Percentiles rank a stretch among this genome's conserved stretches.
These are phyloP conservation scores for Chaetomium olivaceum DNA, from an alignment of 2,329 filamentous ascomycete genomes.

Conservation along the genomic window DNA sequence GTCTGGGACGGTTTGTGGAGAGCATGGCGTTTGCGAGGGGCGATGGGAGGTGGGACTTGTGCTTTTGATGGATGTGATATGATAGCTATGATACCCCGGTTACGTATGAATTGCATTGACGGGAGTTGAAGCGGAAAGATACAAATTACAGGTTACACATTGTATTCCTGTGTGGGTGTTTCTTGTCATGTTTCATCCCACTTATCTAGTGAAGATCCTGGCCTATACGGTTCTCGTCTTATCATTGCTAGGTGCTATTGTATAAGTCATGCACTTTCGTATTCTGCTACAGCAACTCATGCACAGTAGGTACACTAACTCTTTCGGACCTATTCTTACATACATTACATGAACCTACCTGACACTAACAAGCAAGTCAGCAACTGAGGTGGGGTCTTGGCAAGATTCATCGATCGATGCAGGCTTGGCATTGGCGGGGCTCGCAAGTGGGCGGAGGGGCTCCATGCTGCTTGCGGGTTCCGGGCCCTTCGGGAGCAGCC, in stretches of 20 bases:
- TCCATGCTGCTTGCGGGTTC: neutral
- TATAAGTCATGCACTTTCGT: too few relatives aligned
- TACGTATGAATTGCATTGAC: neutral
- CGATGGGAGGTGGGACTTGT: slow-evolving; percentile 73
- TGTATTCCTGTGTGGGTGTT: too few relatives aligned
- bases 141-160: neutral
- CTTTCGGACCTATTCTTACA: too few relatives aligned
- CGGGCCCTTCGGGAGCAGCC: slow-evolving; percentile 13
- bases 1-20: slow-evolving; percentile 67
- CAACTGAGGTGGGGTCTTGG: neutral
- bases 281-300: too few relatives aligned
- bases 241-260: too few relatives aligned
- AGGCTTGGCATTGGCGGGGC: slow-evolving; percentile 8
- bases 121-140: neutral
- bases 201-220: too few relatives aligned
- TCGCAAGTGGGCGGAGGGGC: slow-evolving; percentile 1
- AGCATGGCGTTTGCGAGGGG: slow-evolving; percentile 71
- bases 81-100: neutral
- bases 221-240: too few relatives aligned
- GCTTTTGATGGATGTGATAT: slow-evolving; percentile 43
- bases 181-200: too few relatives aligned
- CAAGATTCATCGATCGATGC: neutral
- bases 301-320: too few relatives aligned
- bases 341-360: too few relatives aligned
- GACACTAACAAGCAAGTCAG: too few relatives aligned